phyloP scores from a whole-genome alignment of 192 early-diverging fungal species.

The Coemansia sp. region DNA sequence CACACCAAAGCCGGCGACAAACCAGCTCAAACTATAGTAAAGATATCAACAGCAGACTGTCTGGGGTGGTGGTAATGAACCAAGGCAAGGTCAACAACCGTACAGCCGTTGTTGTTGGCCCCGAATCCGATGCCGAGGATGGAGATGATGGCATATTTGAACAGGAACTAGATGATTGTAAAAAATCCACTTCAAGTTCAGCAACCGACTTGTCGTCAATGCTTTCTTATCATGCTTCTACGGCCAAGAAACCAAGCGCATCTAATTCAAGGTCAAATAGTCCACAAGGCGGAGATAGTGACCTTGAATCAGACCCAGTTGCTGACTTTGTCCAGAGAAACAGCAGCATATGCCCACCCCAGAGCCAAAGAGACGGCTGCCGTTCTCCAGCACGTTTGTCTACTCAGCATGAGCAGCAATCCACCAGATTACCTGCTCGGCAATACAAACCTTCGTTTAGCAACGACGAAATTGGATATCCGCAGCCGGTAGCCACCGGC shows the following conservation, averaged over 20 bases:
- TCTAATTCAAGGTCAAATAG: too few relatives aligned
- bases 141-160: not conserved
- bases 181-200: not conserved
- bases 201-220: conserved; percentile 4
- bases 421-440: too few relatives aligned
- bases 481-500: not conserved
- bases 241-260: not conserved
- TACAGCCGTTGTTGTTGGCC: too few relatives aligned
- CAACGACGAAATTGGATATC: not conserved
- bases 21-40: too few relatives aligned
- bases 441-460: too few relatives aligned
- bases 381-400: conserved; percentile 14
- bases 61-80: too few relatives aligned
- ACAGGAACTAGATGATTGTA: not conserved
- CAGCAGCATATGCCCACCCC: conserved; percentile 16
- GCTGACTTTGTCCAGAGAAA: conserved; percentile 44
- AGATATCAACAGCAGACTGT: too few relatives aligned
- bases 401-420: too few relatives aligned
- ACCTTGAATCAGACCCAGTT: conserved; percentile 22
- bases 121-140: too few relatives aligned
- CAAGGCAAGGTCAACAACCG: too few relatives aligned
- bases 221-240: conserved; percentile 14
- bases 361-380: conserved; percentile 9
- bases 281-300: too few relatives aligned
- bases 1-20: too few relatives aligned